Evolutionary conservation across 805 yeast species (phyloP).

Genomic region (Hagleromyces aurorensis): DNA sequence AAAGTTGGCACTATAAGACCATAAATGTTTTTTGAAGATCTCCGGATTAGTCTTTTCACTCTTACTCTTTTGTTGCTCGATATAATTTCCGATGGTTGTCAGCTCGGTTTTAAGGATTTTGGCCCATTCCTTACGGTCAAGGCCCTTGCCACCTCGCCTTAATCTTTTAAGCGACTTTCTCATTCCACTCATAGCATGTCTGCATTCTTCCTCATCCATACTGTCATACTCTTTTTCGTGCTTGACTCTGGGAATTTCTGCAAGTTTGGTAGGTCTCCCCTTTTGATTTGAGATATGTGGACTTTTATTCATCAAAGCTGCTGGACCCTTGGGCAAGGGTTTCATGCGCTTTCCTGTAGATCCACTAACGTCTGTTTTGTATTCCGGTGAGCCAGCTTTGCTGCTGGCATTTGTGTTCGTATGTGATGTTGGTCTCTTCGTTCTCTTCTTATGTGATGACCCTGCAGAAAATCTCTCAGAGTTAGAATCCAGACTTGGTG

Average conservation of each 20-base stretch:
- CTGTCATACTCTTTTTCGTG: slow-evolving; percentile 53
- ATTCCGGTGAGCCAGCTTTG: slow-evolving; percentile 17
- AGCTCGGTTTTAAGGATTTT: slow-evolving; percentile 59
- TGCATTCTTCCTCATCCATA: slow-evolving; percentile 70
- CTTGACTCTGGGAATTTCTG: slow-evolving; percentile 6
- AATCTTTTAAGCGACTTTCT: slow-evolving; percentile 56
- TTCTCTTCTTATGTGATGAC: slow-evolving; percentile 24
- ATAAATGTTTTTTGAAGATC: slow-evolving; percentile 53
- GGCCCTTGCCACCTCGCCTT: slow-evolving; percentile 63
- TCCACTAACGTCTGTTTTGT: slow-evolving; percentile 8
- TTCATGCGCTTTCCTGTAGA: slow-evolving; percentile 19
- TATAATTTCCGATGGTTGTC: slow-evolving; percentile 65
- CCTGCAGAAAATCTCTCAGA: slow-evolving; percentile 16
- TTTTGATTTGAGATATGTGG: slow-evolving; percentile 4
- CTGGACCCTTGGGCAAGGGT: slow-evolving; percentile 26
- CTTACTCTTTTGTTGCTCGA: slow-evolving; percentile 35
- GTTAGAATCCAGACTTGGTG: slow-evolving; percentile 8
- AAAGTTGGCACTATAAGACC: slow-evolving; percentile 76
- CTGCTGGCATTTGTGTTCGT: slow-evolving; percentile 18
- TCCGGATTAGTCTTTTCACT: slow-evolving; percentile 28
- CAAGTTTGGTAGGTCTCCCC: slow-evolving; percentile 2
- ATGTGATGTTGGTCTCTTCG: slow-evolving; percentile 18
- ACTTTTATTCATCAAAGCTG: slow-evolving; percentile 12
- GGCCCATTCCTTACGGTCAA: slow-evolving; percentile 74
- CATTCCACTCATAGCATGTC: slow-evolving; percentile 54